Evolutionary conservation across 441 rosid genomes (phyloP).

Genomic region (Jatropha multifida): DNA sequence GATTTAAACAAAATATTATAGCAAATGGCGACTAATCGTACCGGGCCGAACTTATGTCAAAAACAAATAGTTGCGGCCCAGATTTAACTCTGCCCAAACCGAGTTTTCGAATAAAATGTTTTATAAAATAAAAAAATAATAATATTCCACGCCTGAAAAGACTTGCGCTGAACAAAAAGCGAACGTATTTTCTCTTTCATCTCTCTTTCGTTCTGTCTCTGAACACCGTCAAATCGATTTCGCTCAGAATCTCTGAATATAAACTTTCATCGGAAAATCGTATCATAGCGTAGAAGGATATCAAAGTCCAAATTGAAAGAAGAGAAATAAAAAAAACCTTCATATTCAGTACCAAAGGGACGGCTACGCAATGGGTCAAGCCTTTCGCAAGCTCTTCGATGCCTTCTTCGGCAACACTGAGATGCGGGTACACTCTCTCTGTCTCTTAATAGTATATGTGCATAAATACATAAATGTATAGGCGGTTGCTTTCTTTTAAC

Average conservation of each 20-base stretch:
- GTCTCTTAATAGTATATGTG: not conserved
- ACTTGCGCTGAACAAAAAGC: not conserved
- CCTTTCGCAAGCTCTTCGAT: constrained; percentile 95
- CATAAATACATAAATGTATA: not conserved
- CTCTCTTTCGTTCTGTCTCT: not conserved
- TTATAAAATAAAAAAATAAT: no score
- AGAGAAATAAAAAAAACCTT: not conserved
- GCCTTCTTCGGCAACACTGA: constrained; percentile 93
- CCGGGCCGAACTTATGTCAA: no score
- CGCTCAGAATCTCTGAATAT: not conserved
- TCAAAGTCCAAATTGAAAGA: not conserved
- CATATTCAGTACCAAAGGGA: not conserved
- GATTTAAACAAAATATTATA: no score
- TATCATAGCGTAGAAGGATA: not conserved
- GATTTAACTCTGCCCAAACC: no score
- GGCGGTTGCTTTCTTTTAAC: not conserved
- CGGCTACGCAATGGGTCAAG: constrained; percentile 64
- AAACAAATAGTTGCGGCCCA: no score
- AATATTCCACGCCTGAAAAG: constrained; percentile 6
- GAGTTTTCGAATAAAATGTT: no score
- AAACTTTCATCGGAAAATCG: not conserved
- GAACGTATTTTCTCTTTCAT: not conserved
- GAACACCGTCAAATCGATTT: not conserved
- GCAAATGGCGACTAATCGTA: no score
- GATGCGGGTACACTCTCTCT: constrained; percentile 71